A percentile compares a stretch with the other conserved stretches of the same genome.
Conservation (phyloP, 176 grass and related monocot genomes). For the Cymbopogon citratus region DNA sequence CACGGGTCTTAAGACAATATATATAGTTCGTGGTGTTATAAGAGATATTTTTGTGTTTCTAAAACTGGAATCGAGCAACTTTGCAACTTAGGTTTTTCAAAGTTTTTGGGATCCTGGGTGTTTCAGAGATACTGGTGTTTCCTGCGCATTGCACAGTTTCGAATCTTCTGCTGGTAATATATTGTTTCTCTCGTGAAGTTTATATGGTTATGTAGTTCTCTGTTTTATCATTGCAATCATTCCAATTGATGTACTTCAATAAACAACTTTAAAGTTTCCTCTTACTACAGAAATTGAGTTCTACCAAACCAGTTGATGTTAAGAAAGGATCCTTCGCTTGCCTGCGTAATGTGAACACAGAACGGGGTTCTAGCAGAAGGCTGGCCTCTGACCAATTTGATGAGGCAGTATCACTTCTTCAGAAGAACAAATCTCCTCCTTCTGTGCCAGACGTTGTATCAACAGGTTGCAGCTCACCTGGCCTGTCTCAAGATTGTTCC, state of each 20-base stretch:
- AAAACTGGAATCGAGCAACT: not conserved
- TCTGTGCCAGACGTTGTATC: conserved; percentile 4
- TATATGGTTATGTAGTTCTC: not conserved
- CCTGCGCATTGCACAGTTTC: not conserved
- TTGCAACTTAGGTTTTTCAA: not conserved
- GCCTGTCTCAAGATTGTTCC: not conserved
- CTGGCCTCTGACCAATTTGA: not conserved
- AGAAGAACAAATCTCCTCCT: not conserved
- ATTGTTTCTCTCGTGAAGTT: not conserved
- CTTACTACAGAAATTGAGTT: conserved; percentile 22
- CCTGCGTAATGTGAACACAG: not conserved
- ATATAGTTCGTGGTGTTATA: not conserved
- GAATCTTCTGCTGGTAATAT: not conserved
- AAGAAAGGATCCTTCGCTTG: conserved; percentile 28
- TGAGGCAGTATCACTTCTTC: conserved; percentile 16
- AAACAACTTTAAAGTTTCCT: not conserved
- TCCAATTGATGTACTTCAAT: not conserved
- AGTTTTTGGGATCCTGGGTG: not conserved
- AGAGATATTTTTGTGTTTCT: not conserved
- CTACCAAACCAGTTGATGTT: not conserved
- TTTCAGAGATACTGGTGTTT: not conserved
- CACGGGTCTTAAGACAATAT: not conserved
- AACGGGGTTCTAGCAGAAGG: not conserved
- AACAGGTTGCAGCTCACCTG: not conserved
- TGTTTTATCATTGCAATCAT: not conserved